phyloP scores from a whole-genome alignment of 495 filamentous ascomycete genomes.

The Tuber umbilicatum region DNA sequence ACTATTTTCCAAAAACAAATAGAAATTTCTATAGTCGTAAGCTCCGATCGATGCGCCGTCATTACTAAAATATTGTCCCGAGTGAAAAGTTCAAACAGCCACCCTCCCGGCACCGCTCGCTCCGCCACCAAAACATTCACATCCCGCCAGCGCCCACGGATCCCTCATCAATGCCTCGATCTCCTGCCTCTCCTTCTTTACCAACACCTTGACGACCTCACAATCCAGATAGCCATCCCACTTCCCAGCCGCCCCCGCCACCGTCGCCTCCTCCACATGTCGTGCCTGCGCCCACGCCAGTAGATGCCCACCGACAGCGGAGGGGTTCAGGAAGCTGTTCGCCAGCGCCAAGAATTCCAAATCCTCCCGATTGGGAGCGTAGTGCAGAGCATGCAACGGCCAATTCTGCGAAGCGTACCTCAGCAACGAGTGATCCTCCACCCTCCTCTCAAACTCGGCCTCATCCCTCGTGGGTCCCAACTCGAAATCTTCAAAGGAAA shows the following conservation, averaged over 20 bases:
- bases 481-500: slow-evolving; percentile 35
- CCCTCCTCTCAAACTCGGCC: background rate
- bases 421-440: slow-evolving; percentile 20
- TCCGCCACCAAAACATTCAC: background rate
- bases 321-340: slow-evolving; percentile 11
- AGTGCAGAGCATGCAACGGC: slow-evolving; percentile 24
- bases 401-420: slow-evolving; percentile 34
- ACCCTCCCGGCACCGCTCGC: background rate
- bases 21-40: background rate
- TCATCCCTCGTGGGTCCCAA: slow-evolving; percentile 2
- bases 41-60: background rate
- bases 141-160: background rate
- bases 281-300: slow-evolving; percentile 1
- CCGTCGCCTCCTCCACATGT: background rate
- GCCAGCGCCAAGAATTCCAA: slow-evolving; percentile 8
- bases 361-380: slow-evolving; percentile 5
- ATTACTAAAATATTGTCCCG: background rate
- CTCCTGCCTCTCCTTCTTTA: background rate
- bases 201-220: background rate
- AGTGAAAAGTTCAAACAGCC: background rate
- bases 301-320: background rate
- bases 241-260: background rate
- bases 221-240: background rate
- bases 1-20: background rate
- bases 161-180: background rate